phyloP scores from a whole-genome alignment of 176 grass and related monocot genomes.

The Rhynchospora tenuis region DNA sequence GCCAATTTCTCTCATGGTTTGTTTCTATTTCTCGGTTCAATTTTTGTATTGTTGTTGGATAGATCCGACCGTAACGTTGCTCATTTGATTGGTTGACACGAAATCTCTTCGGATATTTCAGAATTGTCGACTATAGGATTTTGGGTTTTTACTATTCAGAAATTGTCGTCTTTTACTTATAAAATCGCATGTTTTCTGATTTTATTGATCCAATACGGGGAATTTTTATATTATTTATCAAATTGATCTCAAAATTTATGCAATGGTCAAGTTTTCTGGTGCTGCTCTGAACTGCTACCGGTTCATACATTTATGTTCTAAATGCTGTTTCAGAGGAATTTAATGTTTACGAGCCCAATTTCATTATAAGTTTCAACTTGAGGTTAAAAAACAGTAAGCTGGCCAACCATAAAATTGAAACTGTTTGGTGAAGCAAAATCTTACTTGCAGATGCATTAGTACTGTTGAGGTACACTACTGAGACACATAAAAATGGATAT shows the following conservation, averaged over 20 bases:
- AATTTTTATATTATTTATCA: background rate
- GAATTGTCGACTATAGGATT: background rate
- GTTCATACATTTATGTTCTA: background rate
- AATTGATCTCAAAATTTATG: background rate
- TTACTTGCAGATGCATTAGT: too few species aligned
- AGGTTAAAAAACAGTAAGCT: background rate
- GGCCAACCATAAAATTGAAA: background rate
- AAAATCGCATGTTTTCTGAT: background rate
- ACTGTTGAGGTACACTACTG: background rate
- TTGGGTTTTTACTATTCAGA: background rate
- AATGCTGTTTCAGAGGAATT: background rate
- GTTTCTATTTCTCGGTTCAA: background rate
- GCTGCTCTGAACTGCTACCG: background rate
- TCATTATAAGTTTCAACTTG: background rate
- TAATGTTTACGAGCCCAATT: background rate
- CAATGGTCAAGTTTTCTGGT: slow-evolving; percentile 15
- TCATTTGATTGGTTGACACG: background rate
- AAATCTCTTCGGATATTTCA: background rate
- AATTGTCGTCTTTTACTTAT: background rate
- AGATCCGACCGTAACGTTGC: background rate
- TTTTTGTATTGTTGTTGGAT: background rate
- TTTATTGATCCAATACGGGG: background rate
- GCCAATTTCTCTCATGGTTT: slow-evolving; percentile 62
- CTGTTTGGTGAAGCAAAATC: background rate
- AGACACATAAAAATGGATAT: background rate